Conservation (phyloP, 108 stramenopile genomes). For the Fragilaria crotonensis region DNA sequence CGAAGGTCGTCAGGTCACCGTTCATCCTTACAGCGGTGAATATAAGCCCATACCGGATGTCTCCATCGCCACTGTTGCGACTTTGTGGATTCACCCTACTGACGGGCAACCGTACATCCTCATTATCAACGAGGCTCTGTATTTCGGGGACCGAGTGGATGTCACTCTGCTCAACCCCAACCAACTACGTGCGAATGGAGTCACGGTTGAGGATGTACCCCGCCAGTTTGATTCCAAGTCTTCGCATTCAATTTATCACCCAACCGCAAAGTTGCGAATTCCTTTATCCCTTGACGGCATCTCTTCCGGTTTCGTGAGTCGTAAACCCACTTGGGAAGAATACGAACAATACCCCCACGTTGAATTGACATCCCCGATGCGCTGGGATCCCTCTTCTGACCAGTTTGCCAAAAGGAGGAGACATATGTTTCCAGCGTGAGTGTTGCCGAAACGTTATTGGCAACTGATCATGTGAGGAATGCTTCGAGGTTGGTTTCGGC, state of each 20-base stretch:
- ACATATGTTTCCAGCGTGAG: no score
- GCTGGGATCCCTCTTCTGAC: constrained; percentile 15
- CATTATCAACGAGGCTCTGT: no score
- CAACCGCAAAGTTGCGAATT: no score
- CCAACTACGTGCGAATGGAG: constrained; percentile 22
- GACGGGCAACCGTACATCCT: no score
- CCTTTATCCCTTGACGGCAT: neutral
- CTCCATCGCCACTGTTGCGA: constrained; percentile 26
- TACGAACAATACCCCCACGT: neutral
- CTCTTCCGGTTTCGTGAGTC: neutral
- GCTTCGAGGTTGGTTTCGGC: no score
- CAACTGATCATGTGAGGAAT: no score
- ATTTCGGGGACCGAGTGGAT: constrained; percentile 9
- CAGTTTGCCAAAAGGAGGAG: no score
- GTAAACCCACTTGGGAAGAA: neutral
- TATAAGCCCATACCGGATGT: no score
- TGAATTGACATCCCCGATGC: neutral
- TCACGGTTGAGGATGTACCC: no score
- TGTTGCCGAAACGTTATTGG: no score
- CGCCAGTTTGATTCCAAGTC: no score
- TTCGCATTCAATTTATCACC: no score
- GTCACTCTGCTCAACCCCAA: constrained; percentile 19
- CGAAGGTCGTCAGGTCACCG: constrained; percentile 8
- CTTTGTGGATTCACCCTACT: constrained; percentile 15
- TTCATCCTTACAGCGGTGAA: constrained; percentile 7